Evolutionary conservation across 257 asterid genomes (phyloP).

Genomic region (Ilex aquifolium): DNA sequence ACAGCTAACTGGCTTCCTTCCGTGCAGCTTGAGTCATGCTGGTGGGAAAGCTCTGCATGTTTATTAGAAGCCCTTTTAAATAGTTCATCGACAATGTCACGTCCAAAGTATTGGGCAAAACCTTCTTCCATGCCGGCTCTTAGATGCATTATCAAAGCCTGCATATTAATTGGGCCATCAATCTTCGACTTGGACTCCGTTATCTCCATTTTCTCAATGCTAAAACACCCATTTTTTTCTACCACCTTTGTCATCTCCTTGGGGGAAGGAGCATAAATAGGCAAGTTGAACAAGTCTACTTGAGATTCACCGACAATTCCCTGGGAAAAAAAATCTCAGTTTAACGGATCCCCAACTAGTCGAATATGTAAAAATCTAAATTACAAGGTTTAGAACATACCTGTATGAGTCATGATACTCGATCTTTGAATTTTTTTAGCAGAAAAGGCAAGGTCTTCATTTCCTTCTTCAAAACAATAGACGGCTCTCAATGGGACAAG

Average conservation of each 20-base stretch:
- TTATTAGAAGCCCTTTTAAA: constrained; percentile 11
- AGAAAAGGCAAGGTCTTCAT: too few species aligned
- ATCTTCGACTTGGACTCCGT: constrained; percentile 10
- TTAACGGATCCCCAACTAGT: constrained; percentile 1
- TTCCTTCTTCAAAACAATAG: too few species aligned
- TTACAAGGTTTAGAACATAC: too few species aligned
- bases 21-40: not conserved
- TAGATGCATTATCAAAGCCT: constrained; percentile 12
- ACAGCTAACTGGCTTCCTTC: constrained; percentile 13
- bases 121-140: constrained; percentile 18
- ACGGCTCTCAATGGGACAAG: too few species aligned
- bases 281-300: constrained; percentile 49
- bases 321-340: constrained; percentile 10
- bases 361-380: too few species aligned
- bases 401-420: too few species aligned
- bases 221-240: constrained; percentile 24
- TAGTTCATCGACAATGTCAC: constrained; percentile 9
- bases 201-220: constrained; percentile 32
- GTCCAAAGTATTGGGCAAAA: constrained; percentile 20
- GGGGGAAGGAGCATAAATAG: constrained; percentile 31
- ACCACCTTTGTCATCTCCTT: constrained; percentile 31
- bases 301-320: constrained; percentile 28
- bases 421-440: too few species aligned
- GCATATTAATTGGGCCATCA: not conserved
- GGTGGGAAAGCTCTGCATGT: constrained; percentile 10